These are phyloP conservation scores for Xerocomellus dryophilus DNA, from an alignment of 768 basidiomycete species.

Conservation along the genomic window DNA sequence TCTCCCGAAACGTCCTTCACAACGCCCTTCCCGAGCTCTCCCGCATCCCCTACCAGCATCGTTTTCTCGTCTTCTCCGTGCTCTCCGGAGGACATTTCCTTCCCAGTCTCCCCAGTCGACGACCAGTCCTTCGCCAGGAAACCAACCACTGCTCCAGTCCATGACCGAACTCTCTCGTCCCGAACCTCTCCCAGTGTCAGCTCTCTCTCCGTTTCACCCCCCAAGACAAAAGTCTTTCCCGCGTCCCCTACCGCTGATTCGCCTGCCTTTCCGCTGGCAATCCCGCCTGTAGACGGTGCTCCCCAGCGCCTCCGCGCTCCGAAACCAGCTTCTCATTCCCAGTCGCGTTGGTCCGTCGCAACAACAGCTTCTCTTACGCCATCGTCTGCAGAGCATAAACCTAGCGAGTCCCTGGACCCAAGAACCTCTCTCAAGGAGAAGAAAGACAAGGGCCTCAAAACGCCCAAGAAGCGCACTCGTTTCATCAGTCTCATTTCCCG, in stretches of 20 bases:
- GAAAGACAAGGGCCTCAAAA: conserved; percentile 24
- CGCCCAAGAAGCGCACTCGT: conserved; percentile 30
- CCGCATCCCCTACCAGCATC: conserved; percentile 20
- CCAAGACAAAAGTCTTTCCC: conserved; percentile 6
- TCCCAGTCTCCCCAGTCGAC: conserved; percentile 25
- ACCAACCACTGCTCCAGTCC: neutral
- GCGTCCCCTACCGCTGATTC: conserved; percentile 3
- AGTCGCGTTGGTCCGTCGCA: conserved; percentile 31
- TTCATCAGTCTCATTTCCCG: conserved; percentile 34
- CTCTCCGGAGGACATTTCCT: conserved; percentile 23
- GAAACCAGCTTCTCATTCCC: conserved; percentile 3
- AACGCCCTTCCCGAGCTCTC: conserved; percentile 20
- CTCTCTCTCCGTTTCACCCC: neutral
- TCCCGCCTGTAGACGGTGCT: neutral
- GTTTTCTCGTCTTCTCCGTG: conserved; percentile 18
- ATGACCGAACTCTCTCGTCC: conserved; percentile 4
- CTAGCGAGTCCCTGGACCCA: neutral
- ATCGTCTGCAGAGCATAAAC: conserved; percentile 14
- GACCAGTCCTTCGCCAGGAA: conserved; percentile 8
- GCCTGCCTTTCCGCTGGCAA: neutral
- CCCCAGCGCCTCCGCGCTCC: conserved; percentile 5
- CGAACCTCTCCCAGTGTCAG: conserved; percentile 6
- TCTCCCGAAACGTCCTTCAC: conserved; percentile 30
- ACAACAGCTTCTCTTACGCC: conserved; percentile 30
- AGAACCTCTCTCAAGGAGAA: conserved; percentile 17